phyloP scores from a whole-genome alignment of 495 filamentous ascomycete species.

The Penicilliopsis zonata region DNA sequence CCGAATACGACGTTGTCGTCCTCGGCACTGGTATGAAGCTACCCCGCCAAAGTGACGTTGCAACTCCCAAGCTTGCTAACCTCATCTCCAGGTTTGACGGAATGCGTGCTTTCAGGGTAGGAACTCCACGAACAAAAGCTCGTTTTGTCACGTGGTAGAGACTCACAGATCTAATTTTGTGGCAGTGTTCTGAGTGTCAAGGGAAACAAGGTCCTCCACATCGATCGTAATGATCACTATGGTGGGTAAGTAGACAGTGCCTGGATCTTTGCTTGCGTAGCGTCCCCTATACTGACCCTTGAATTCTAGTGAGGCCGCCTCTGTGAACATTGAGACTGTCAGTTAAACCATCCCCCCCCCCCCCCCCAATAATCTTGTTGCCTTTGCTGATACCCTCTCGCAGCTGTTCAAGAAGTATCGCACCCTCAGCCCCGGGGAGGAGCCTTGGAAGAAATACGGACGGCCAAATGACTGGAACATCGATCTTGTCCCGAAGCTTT shows the following conservation, averaged over 20 bases:
- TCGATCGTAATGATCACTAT: constrained; percentile 98
- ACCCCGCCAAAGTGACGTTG: constrained; percentile 22
- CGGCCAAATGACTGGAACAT: constrained; percentile 99
- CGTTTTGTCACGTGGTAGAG: no score
- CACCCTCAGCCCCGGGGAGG: constrained; percentile 65
- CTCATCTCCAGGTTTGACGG: constrained; percentile 64
- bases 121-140: no score
- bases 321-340: constrained; percentile 88
- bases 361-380: constrained; percentile 6
- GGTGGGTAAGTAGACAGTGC: constrained; percentile 67
- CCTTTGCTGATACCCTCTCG: constrained; percentile 14
- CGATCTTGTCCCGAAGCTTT: constrained; percentile 91
- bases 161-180: constrained; percentile 3
- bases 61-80: constrained; percentile 20
- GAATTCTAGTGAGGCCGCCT: constrained; percentile 69
- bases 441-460: constrained; percentile 96
- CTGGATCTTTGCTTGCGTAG: constrained; percentile 7
- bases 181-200: constrained; percentile 89
- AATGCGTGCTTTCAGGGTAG: constrained; percentile 97
- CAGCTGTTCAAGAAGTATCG: constrained; percentile 94
- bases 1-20: constrained; percentile 96
- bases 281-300: constrained; percentile 16
- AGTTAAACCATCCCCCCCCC: constrained; percentile 7
- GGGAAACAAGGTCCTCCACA: constrained; percentile 97
- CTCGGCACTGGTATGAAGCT: constrained; percentile 79